Evolutionary conservation across 768 basidiomycete genomes (phyloP).

Genomic region (Agrocybe pediades): DNA sequence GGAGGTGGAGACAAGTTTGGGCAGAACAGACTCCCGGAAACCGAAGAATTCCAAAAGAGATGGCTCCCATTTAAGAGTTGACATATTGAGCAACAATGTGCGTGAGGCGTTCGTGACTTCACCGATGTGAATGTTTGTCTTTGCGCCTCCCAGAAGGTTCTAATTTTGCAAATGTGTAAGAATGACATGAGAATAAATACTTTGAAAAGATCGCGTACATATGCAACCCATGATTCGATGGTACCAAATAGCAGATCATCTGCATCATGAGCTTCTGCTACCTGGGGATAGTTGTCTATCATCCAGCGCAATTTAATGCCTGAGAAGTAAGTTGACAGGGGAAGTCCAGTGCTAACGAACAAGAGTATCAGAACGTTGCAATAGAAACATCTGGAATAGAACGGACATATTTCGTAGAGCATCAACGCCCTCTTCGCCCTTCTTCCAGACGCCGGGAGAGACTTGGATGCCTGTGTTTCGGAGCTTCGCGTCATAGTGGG

Average conservation of each 20-base stretch:
- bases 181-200: conserved; percentile 14
- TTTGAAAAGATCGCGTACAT: conserved; percentile 50
- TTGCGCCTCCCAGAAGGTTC: conserved; percentile 83
- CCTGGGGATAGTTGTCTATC: conserved; percentile 82
- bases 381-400: conserved; percentile 11
- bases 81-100: conserved; percentile 87
- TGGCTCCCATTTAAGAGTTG: conserved; percentile 81
- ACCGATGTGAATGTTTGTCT: conserved; percentile 75
- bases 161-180: conserved; percentile 25
- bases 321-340: conserved; percentile 98
- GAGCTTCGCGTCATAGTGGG: conserved; percentile 76
- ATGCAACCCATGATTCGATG: conserved; percentile 95
- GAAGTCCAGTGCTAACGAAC: conserved; percentile 76
- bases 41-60: conserved; percentile 87
- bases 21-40: conserved; percentile 75
- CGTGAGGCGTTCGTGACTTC: conserved; percentile 97
- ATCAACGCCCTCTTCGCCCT: conserved; percentile 68
- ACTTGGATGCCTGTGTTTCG: conserved; percentile 75
- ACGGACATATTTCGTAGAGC: conserved; percentile 70
- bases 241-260: conserved; percentile 92
- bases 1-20: conserved; percentile 86
- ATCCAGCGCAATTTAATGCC: conserved; percentile 97
- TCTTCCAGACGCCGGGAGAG: conserved; percentile 62
- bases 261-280: conserved; percentile 73
- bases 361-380: conserved; percentile 12